Conservation (phyloP, 139 green algal species). For the Micractinium sp. region DNA sequence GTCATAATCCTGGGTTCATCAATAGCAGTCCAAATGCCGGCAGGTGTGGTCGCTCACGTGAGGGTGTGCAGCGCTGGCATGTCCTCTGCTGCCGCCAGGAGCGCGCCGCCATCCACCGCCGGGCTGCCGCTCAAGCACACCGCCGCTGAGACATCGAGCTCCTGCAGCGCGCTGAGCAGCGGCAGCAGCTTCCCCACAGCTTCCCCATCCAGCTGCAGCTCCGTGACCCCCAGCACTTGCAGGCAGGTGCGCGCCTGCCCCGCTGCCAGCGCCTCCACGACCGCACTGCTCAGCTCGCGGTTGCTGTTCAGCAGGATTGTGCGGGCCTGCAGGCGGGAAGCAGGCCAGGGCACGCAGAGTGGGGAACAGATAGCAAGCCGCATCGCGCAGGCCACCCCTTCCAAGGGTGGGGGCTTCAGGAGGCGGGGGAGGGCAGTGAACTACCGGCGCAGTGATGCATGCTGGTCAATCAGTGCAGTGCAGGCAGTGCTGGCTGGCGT, state of each 20-base stretch:
- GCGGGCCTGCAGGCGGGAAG: not conserved
- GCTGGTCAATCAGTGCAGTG: not conserved
- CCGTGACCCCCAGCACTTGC: not conserved
- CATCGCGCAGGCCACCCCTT: no score
- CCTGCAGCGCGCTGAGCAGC: not conserved
- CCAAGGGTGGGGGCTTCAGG: no score
- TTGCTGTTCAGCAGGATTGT: not conserved
- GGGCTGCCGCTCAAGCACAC: not conserved
- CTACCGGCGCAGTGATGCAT: not conserved
- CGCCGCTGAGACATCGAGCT: not conserved
- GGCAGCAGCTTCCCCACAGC: not conserved
- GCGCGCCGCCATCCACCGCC: not conserved
- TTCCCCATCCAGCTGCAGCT: not conserved
- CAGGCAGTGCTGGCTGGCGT: not conserved
- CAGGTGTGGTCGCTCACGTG: not conserved
- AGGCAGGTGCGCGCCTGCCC: not conserved
- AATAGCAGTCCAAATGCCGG: not conserved
- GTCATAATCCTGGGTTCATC: not conserved
- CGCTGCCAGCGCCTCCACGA: constrained; percentile 1
- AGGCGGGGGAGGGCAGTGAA: not conserved
- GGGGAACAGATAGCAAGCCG: no score
- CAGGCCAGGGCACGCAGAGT: no score
- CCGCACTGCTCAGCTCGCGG: not conserved
- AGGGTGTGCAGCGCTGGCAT: not conserved
- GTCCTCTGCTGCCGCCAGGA: not conserved